A percentile compares a stretch with the other conserved stretches of the same genome.
phyloP scores from a whole-genome alignment of 768 basidiomycete species.

The Hygrophorus russula region DNA sequence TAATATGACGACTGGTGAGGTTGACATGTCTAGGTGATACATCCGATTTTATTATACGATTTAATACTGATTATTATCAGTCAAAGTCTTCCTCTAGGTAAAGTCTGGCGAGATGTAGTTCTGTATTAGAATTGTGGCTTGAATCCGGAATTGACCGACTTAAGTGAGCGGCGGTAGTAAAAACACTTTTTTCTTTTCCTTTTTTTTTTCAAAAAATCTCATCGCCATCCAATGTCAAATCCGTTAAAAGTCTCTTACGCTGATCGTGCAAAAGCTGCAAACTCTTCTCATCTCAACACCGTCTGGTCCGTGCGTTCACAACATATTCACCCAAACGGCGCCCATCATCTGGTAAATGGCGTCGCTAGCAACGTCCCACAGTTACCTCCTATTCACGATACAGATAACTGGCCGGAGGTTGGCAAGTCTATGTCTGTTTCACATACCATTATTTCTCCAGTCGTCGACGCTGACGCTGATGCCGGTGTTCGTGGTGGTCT shows the following conservation, averaged over 20 bases:
- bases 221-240: neutral
- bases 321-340: conserved; percentile 11
- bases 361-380: conserved; percentile 9
- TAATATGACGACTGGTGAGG: conserved; percentile 33
- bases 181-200: no score
- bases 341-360: conserved; percentile 25
- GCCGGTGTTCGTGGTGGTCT: neutral
- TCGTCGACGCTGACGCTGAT: neutral
- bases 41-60: conserved; percentile 18
- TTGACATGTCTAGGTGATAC: conserved; percentile 35
- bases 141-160: no score
- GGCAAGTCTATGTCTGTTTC: conserved; percentile 16
- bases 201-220: no score
- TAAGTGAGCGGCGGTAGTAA: no score
- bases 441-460: neutral
- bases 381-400: conserved; percentile 20
- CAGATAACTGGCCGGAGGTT: conserved; percentile 34
- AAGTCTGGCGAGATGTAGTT: no score
- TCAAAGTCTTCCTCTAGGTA: no score
- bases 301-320: conserved; percentile 3
- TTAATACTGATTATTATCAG: no score
- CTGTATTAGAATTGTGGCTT: no score
- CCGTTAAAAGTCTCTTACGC: neutral
- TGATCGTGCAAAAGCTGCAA: no score
- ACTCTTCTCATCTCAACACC: conserved; percentile 5